phyloP scores from a whole-genome alignment of 306 rosid species.

The Trichosanthes truncata region DNA sequence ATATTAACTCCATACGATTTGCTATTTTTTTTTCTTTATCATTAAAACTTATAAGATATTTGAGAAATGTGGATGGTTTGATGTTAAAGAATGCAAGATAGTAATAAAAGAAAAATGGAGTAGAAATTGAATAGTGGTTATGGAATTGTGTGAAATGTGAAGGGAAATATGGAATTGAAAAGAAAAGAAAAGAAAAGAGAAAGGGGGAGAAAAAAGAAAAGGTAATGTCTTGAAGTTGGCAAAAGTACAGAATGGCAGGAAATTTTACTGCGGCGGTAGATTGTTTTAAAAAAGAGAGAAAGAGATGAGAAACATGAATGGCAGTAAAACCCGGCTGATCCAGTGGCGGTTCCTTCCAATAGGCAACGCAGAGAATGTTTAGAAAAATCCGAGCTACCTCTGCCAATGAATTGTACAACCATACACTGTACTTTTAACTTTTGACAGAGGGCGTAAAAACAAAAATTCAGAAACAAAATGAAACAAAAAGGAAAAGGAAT shows the following conservation, averaged over 20 bases:
- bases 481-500: background rate
- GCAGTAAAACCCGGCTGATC: background rate
- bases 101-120: too few relatives aligned
- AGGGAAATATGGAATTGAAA: background rate
- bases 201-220: background rate
- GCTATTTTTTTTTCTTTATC: too few relatives aligned
- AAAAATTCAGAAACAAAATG: background rate
- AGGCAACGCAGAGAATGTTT: background rate
- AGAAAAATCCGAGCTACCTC: background rate
- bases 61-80: background rate
- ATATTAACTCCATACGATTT: background rate
- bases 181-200: background rate
- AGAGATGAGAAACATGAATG: background rate
- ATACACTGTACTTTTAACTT: background rate
- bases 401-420: background rate
- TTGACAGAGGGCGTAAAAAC: background rate
- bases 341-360: background rate
- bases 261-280: background rate
- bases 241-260: background rate
- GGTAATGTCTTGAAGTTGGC: slow-evolving; percentile 6
- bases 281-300: background rate
- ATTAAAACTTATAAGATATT: too few relatives aligned
- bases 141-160: background rate
- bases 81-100: background rate
- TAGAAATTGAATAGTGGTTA: background rate